Evolutionary conservation across 129 eudicot species (phyloP).

Genomic region (Scalesia atractyloides): DNA sequence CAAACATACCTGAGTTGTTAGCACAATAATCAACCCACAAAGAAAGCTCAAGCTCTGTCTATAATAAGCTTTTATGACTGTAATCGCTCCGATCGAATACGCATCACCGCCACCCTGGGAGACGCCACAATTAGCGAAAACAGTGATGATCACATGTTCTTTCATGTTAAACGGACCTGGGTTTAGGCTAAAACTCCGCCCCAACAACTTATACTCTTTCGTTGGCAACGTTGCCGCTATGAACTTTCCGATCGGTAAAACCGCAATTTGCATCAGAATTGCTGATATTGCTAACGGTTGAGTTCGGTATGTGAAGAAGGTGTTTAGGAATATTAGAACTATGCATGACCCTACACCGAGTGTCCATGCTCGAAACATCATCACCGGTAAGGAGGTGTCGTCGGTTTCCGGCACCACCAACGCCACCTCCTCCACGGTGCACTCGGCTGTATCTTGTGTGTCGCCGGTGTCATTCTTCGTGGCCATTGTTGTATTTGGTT

Average conservation of each 20-base stretch:
- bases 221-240: conserved; percentile 82
- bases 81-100: conserved; percentile 86
- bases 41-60: conserved; percentile 65
- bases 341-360: conserved; percentile 71
- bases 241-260: conserved; percentile 74
- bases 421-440: conserved; percentile 87
- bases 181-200: conserved; percentile 63
- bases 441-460: conserved; percentile 23
- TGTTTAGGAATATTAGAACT: conserved; percentile 73
- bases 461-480: conserved; percentile 15
- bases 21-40: conserved; percentile 64
- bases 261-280: conserved; percentile 86
- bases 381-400: conserved; percentile 78
- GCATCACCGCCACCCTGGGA: conserved; percentile 93
- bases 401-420: conserved; percentile 94
- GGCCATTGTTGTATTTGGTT: conserved; percentile 9
- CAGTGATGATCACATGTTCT: conserved; percentile 88
- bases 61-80: conserved; percentile 95
- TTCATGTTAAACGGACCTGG: conserved; percentile 97
- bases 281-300: conserved; percentile 86
- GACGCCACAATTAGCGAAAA: conserved; percentile 84
- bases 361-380: conserved; percentile 93
- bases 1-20: conserved; percentile 69
- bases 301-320: conserved; percentile 83
- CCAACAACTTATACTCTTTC: conserved; percentile 43